A percentile compares a stretch with the other conserved stretches of the same genome.
These are phyloP conservation scores for Fagopyrum tataricum DNA, from an alignment of 148 eudicot genomes.

Conservation along the genomic window DNA sequence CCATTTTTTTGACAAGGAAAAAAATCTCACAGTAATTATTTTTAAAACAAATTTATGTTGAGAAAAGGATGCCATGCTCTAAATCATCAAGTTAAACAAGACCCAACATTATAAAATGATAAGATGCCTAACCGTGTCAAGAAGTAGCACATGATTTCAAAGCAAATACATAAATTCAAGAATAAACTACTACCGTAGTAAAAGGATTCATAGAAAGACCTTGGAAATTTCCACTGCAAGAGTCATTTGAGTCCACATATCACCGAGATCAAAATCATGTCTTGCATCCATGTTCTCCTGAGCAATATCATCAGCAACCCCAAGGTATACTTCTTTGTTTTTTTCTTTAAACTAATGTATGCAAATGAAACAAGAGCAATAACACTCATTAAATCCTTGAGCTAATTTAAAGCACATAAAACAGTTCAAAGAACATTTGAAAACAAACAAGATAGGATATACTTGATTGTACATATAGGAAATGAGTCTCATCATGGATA, in stretches of 20 bases:
- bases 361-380: background rate
- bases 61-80: background rate
- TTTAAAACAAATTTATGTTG: background rate
- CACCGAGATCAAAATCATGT: constrained; percentile 45
- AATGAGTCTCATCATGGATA: background rate
- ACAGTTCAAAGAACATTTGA: too few relatives aligned
- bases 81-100: background rate
- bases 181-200: background rate
- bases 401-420: background rate
- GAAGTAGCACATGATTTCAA: background rate
- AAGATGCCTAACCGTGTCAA: background rate
- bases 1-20: background rate
- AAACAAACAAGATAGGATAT: too few relatives aligned
- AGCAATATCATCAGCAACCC: constrained; percentile 29
- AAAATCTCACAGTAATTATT: background rate
- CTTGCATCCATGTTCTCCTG: constrained; percentile 11
- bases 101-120: background rate
- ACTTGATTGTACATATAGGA: too few relatives aligned
- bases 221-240: constrained; percentile 65
- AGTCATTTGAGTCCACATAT: constrained; percentile 82
- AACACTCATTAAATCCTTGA: background rate
- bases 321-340: constrained; percentile 55
- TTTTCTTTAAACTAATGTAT: constrained; percentile 16
- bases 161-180: background rate
- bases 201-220: constrained; percentile 35